Conservation (phyloP, 2,329 filamentous ascomycete species). For the Colletotrichum echinochloae region DNA sequence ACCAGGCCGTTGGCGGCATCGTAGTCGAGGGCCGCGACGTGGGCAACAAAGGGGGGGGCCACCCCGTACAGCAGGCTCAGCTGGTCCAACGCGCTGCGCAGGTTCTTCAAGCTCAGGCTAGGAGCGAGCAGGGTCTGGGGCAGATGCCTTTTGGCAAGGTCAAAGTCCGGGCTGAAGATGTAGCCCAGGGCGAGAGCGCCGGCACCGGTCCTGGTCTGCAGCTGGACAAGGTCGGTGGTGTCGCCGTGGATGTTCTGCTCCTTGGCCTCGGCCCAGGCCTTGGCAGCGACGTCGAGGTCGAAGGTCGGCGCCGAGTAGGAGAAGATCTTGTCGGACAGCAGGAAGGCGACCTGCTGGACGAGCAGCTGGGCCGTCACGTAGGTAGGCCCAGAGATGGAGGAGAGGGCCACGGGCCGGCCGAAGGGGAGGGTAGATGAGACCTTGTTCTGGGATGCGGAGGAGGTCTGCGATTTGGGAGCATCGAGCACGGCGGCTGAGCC, state of each 20-base stretch:
- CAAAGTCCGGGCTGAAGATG: slow-evolving; percentile 97
- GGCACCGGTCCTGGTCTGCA: slow-evolving; percentile 90
- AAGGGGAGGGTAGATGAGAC: slow-evolving; percentile 68
- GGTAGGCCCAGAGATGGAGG: slow-evolving; percentile 83
- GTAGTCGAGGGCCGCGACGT: slow-evolving; percentile 93
- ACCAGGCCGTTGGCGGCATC: slow-evolving; percentile 76
- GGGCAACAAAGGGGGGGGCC: slow-evolving; percentile 91
- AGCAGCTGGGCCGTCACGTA: slow-evolving; percentile 94
- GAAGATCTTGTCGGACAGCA: slow-evolving; percentile 96
- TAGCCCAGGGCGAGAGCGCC: slow-evolving; percentile 94
- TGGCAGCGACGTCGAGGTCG: slow-evolving; percentile 86
- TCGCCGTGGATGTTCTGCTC: slow-evolving; percentile 87
- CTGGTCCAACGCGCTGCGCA: slow-evolving; percentile 90
- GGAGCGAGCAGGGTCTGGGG: slow-evolving; percentile 92
- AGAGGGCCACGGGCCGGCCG: slow-evolving; percentile 65
- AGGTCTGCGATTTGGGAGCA: slow-evolving; percentile 46
- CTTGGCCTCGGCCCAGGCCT: slow-evolving; percentile 76
- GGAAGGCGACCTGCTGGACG: slow-evolving; percentile 95
- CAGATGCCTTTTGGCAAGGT: slow-evolving; percentile 88
- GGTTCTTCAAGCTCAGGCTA: slow-evolving; percentile 81
- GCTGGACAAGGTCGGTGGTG: slow-evolving; percentile 78
- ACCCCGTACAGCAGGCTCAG: slow-evolving; percentile 91
- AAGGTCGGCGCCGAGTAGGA: slow-evolving; percentile 96
- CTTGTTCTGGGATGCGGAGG: slow-evolving; percentile 52
- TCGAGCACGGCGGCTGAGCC: slow-evolving; percentile 49